Evolutionary conservation across 805 yeast species (phyloP).

Genomic region (Kurtzmaniella cleridarum): DNA sequence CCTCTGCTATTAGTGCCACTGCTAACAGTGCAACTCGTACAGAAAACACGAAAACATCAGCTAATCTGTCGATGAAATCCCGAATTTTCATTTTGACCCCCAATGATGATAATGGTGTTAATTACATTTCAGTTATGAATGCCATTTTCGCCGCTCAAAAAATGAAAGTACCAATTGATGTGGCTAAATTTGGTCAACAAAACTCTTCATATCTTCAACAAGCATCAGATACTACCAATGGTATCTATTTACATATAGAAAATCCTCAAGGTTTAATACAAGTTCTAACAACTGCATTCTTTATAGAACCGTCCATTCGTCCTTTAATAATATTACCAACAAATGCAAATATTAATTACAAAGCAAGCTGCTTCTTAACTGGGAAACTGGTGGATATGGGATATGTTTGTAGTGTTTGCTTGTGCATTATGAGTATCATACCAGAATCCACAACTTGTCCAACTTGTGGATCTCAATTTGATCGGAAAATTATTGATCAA

Average conservation of each 20-base stretch:
- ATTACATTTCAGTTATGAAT: constrained; percentile 92
- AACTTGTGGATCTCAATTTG: constrained; percentile 78
- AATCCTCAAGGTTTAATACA: constrained; percentile 77
- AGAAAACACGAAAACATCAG: constrained; percentile 8
- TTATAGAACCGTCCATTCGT: constrained; percentile 80
- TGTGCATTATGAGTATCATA: constrained; percentile 67
- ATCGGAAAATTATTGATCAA: constrained; percentile 52
- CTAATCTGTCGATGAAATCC: constrained; percentile 23
- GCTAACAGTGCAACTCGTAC: constrained; percentile 17
- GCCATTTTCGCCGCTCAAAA: constrained; percentile 94
- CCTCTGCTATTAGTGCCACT: constrained; percentile 37
- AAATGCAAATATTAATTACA: constrained; percentile 79
- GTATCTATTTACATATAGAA: constrained; percentile 69
- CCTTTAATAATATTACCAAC: constrained; percentile 77
- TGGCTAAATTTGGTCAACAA: constrained; percentile 63
- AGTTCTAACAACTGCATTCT: constrained; percentile 72
- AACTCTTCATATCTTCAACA: constrained; percentile 87
- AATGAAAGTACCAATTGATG: constrained; percentile 83
- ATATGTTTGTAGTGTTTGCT: constrained; percentile 89
- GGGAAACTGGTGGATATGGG: constrained; percentile 92
- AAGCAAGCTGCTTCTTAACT: constrained; percentile 90
- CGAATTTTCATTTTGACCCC: constrained; percentile 56
- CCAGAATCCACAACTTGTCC: constrained; percentile 75
- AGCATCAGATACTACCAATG: constrained; percentile 92
- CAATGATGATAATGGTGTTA: constrained; percentile 69